phyloP scores from a whole-genome alignment of 139 green algal genomes.

The Chlorella sp. region DNA sequence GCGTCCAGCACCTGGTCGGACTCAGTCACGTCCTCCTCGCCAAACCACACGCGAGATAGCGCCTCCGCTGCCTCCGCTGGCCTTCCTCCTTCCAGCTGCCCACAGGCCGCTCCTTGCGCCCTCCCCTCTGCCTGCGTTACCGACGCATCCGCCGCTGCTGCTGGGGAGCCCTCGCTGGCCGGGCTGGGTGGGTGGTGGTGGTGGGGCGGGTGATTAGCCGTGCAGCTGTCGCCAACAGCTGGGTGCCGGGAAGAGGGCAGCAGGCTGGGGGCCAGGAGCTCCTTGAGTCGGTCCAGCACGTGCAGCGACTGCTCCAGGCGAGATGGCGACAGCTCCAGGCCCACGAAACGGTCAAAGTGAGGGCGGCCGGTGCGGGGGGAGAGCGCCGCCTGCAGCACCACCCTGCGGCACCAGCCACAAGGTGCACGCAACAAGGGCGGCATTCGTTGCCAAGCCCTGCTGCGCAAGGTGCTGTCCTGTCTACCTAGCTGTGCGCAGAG shows the following conservation, averaged over 20 bases:
- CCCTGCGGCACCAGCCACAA: not conserved
- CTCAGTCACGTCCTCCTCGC: not conserved
- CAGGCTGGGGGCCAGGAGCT: too few species aligned
- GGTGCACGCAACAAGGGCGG: not conserved
- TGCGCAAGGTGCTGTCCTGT: too few species aligned
- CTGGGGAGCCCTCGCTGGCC: too few species aligned
- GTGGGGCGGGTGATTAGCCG: too few species aligned
- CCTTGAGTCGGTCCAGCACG: slow-evolving; percentile 1
- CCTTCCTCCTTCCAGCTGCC: not conserved
- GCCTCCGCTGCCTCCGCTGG: not conserved
- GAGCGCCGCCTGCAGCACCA: slow-evolving; percentile 1
- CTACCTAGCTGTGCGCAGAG: too few species aligned
- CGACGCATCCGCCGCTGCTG: too few species aligned
- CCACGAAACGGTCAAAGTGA: not conserved
- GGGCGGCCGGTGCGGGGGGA: not conserved
- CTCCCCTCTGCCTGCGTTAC: too few species aligned
- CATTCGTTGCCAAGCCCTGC: too few species aligned
- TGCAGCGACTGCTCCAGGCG: slow-evolving; percentile 1
- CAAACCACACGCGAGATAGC: not conserved
- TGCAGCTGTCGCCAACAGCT: too few species aligned
- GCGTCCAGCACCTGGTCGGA: not conserved
- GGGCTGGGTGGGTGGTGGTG: too few species aligned
- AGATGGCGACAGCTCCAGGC: not conserved
- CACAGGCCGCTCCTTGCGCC: too few species aligned
- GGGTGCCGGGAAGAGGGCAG: too few species aligned